Evolutionary conservation across 139 green algal species (phyloP), one percentile per base, ranked within the genome.

Genomic region (Nannochloris sp.): DNA sequence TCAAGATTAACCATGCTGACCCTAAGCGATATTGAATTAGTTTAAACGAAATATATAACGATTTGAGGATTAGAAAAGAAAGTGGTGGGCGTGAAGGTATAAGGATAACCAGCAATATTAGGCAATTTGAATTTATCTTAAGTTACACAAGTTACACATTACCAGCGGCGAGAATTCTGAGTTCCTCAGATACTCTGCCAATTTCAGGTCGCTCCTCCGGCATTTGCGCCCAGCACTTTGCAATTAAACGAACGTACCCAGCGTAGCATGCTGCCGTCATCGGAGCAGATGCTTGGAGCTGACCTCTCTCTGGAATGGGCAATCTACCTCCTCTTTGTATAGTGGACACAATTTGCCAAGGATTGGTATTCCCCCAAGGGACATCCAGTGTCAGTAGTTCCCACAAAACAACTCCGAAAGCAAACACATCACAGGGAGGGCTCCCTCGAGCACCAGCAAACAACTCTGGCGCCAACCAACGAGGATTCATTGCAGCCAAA

Each of bases 401-500:
- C 42, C 42, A 51, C 42, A 51, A 19, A 51, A 51, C 42, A 19
- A 51, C 42, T 19, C 42, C 42, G 19, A 51, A 27, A 19, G 42
- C 42, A 51, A 51, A 51, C 19, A 51, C 42, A 19, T 51, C 42
- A 51, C 19, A 51, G 42, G 42, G 19, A 19, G 42, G 19, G 42
- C 42, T 51, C 19, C 42, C 19, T 19, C 19, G 19, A 19, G 19
- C 42, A 19, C 42, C 42, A 19, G 42, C 19, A 19, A 51, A 51
- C 19, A 51, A 19, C 42, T 51, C 42, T 27, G 42, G 42, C 42
- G 42, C 42, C 42, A 51, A 51, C 42, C 42, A 51, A 19, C 42
- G 19, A 19, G 42, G 42, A 19, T 51, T 51, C 42, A 51, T 51
- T 51, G 42, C 42, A 27, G 42, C 42, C 60, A 32, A 72, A 39